Base-by-base conservation (phyloP, 352 stramenopile species). In the Phytophthora fragariae region DNA sequence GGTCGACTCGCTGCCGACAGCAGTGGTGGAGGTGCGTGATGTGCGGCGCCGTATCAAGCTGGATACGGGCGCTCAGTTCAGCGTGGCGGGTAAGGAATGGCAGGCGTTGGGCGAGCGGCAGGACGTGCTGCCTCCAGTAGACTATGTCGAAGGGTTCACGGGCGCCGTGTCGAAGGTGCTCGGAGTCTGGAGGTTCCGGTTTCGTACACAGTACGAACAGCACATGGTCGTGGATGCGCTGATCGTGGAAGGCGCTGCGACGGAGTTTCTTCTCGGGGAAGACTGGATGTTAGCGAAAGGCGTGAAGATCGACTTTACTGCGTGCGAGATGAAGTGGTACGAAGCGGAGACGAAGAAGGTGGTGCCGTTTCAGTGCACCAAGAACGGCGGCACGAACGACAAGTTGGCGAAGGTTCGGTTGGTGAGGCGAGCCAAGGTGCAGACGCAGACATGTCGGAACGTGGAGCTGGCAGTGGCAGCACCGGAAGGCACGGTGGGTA, bases 61-160 rank as follows among this genome's bases (percentile, higher is more conserved):
- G 1, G 63, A 70, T 46, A 70, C 54, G 2, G 63, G 63, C 10
- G 54, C 54, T 9, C 63, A 63, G 19, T 70, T 46, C 31, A 46
- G 41, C 6, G 63, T 70, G 11, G 46, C 54, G 5, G 55, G 54
- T 11, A 31, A 29, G 31, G 17, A 21, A 5, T 57, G 41, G 54
- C 19, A 3, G 15, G 0, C 8, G 9, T 55, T 35, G 19, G 63
- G 54, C 1, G 37, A 41, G 19, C 10, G 33, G 44, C 33, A 56
- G 7, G 55, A 58, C 44, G 19, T 19, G n/a, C 7, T 53, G n/a
- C 62, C 52, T 39, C 50, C 52, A 10, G 62, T 68, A 1, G 63
- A 70, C 31, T 70, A 59, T 14, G 46, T 59, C 1, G 63, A 70
- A 24, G 55, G 44, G 2, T 70, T 64, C 46, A 56, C 31, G 15